These are phyloP conservation scores for Ophiocordyceps sinensis DNA, from an alignment of 2,329 filamentous ascomycete genomes.

Conservation along the genomic window DNA sequence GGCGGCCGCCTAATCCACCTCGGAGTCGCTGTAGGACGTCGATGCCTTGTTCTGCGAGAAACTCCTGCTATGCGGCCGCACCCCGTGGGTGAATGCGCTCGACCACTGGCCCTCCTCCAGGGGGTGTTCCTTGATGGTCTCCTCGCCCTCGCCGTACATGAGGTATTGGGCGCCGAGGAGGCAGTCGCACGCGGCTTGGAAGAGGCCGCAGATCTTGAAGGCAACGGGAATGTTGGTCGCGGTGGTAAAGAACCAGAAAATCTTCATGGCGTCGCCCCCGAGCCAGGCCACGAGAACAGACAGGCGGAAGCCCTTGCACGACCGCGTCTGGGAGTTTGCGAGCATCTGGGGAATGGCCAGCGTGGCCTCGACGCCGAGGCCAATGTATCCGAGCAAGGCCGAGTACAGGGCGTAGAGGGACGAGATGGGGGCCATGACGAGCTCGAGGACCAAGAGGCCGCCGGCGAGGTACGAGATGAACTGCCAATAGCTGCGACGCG, in stretches of 20 bases:
- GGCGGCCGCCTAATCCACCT: conserved; percentile 9
- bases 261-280: conserved; percentile 70
- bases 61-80: conserved; percentile 18
- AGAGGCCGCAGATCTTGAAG: conserved; percentile 71
- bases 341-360: conserved; percentile 68
- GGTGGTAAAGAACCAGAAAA: conserved; percentile 71
- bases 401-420: conserved; percentile 52
- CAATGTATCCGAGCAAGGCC: conserved; percentile 54
- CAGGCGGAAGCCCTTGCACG: conserved; percentile 64
- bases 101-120: conserved; percentile 19
- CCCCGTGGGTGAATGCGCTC: conserved; percentile 11
- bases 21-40: conserved; percentile 21
- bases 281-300: conserved; percentile 69
- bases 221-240: conserved; percentile 56
- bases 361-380: conserved; percentile 66
- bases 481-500: conserved; percentile 53
- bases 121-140: conserved; percentile 22
- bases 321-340: conserved; percentile 51
- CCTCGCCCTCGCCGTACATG: conserved; percentile 45
- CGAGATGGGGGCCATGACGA: conserved; percentile 47
- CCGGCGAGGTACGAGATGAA: conserved; percentile 56
- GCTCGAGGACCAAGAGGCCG: conserved; percentile 45
- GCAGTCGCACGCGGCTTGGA: conserved; percentile 64
- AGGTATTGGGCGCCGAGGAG: conserved; percentile 63
- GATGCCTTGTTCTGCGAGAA: conserved; percentile 24